These are phyloP conservation scores for Gossypium raimondii DNA, from an alignment of 345 rosid species.

Conservation along the genomic window DNA sequence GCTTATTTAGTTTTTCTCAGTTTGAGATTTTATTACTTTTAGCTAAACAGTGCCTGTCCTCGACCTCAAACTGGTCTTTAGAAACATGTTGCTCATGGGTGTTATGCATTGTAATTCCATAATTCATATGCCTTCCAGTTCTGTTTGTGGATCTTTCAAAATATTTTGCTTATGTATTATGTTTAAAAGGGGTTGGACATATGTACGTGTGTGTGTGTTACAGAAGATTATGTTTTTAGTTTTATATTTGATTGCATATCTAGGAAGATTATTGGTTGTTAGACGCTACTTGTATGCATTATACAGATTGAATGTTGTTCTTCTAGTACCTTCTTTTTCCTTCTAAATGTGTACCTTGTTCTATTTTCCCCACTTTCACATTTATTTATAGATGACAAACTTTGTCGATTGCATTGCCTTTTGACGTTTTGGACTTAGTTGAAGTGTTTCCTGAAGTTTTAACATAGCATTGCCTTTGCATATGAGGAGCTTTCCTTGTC, in stretches of 20 bases:
- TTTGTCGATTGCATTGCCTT: neutral
- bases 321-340: neutral
- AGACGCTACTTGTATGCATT: neutral
- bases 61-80: neutral
- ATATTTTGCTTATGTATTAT: neutral
- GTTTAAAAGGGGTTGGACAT: neutral
- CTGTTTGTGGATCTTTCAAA: neutral
- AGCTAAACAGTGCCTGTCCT: neutral
- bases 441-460: neutral
- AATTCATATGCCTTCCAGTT: neutral
- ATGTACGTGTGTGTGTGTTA: neutral
- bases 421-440: neutral
- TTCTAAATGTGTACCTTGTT: neutral
- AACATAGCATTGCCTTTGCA: neutral
- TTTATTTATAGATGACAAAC: neutral
- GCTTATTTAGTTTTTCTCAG: neutral
- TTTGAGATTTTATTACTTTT: neutral
- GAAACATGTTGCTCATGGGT: neutral
- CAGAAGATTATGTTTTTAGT: neutral
- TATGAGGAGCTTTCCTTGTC: neutral
- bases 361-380: neutral
- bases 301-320: neutral
- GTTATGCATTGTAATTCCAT: neutral
- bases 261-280: neutral
- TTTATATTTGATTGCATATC: neutral